Evolutionary conservation across 2,329 filamentous ascomycete species (phyloP), one percentile per base, ranked within the genome.

Genomic region (Atkinsonella texensis): DNA sequence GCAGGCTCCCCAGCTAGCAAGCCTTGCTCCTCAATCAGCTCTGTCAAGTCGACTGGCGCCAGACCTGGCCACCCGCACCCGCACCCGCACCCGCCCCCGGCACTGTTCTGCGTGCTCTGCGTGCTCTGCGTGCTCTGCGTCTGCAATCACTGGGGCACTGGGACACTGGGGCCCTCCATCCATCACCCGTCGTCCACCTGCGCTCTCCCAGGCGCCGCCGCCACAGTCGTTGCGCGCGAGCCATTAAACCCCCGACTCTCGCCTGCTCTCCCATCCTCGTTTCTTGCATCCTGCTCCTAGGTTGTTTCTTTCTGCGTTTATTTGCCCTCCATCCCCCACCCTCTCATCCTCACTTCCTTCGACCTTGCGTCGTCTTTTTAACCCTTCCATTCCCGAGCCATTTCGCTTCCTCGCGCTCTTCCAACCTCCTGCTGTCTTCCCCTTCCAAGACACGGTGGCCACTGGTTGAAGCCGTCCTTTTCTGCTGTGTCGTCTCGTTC

Each of bases 321-420:
- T 56, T 60, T 59, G 55, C 54, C 58, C 59, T 56, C 57, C 52
- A 53, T 52, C 55, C 57, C 53, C 47, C 50, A 39, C 55, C 56
- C 54, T 55, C 58, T 59, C 58, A 57, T 63, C 60, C 65, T 62
- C 63, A 58, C 57, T 64, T 63, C 60, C 60, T 60, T 61, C 57
- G 60, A 60, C 60, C 60, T 60, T 56, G 53, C 52, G 54, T 56
- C 59, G 48, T 54, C 46, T 52, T 48, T 51, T 56, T 50, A 53
- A 17, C 38, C 20, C 46, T 51, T 50, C 57, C 55, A 58, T 59
- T 58, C 20, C 55, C 55, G 54, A 53, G 45, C 48, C 55, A 55
- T 52, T 49, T 54, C 52, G 54, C 60, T 59, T 59, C 40, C 59
- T 54, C 58, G 56, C 58, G 54, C 57, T 57, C 58, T 54, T 57